These are phyloP conservation scores for Oryza officinalis DNA, from an alignment of 176 grass and related monocot species.

Conservation along the genomic window DNA sequence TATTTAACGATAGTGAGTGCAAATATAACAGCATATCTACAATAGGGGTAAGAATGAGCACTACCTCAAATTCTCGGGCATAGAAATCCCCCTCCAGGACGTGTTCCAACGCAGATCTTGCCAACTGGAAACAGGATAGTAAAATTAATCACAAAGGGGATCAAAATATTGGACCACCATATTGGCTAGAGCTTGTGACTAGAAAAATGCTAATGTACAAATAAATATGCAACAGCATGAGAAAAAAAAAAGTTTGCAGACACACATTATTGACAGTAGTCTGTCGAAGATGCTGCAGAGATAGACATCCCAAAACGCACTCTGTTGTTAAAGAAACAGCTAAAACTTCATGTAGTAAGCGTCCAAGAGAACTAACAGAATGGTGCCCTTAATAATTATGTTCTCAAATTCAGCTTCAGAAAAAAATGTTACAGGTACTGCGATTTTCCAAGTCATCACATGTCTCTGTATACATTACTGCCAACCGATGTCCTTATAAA, in stretches of 20 bases:
- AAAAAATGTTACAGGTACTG: too few relatives aligned
- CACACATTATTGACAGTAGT: neutral
- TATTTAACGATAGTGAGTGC: neutral
- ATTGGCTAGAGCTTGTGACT: neutral
- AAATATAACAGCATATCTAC: neutral
- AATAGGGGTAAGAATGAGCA: neutral
- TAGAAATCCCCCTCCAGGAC: neutral
- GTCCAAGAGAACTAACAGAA: neutral
- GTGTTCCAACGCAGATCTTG: conserved; percentile 21
- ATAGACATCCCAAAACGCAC: neutral
- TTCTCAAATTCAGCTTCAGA: conserved; percentile 4
- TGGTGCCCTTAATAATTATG: conserved; percentile 1
- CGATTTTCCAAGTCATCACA: too few relatives aligned
- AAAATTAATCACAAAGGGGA: neutral
- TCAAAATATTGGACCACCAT: neutral
- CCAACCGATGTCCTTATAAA: too few relatives aligned
- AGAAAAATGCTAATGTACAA: neutral
- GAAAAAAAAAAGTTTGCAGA: neutral
- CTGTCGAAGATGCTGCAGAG: conserved; percentile 1
- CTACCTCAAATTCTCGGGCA: conserved; percentile 30
- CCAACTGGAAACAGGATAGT: conserved; percentile 29
- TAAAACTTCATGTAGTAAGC: neutral
- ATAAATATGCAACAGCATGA: neutral
- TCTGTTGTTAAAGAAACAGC: neutral
- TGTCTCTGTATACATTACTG: too few relatives aligned